phyloP scores from a whole-genome alignment of 176 grass and related monocot genomes.

The Eleusine coracana region DNA sequence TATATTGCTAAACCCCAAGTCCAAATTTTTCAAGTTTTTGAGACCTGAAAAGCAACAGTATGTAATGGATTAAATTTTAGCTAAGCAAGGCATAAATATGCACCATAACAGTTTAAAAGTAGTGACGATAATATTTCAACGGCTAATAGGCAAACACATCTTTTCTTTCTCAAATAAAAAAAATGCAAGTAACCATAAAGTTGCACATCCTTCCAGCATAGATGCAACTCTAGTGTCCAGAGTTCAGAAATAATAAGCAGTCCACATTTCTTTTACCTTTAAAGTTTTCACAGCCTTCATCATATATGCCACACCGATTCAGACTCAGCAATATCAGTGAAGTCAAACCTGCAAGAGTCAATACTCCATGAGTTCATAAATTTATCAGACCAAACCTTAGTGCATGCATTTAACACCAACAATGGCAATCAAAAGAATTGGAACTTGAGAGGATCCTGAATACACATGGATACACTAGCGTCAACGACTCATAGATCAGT shows the following conservation, averaged over 20 bases:
- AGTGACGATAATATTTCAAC: background rate
- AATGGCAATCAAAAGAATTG: background rate
- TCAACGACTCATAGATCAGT: background rate
- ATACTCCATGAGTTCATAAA: constrained; percentile 11
- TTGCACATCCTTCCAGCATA: constrained; percentile 10
- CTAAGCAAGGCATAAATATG: background rate
- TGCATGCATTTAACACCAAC: background rate
- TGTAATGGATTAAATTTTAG: constrained; percentile 14
- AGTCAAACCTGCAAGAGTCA: constrained; percentile 58
- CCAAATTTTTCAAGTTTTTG: constrained; percentile 64
- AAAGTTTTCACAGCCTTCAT: constrained; percentile 76
- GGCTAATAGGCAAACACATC: background rate
- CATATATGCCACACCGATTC: constrained; percentile 77
- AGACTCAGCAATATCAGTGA: constrained; percentile 77
- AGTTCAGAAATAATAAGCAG: background rate
- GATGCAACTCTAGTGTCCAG: background rate
- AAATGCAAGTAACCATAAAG: constrained; percentile 15
- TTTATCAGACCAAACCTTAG: constrained; percentile 10
- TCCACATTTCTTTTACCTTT: constrained; percentile 46
- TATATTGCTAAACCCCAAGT: constrained; percentile 86
- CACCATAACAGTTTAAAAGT: background rate
- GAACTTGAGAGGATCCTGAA: background rate
- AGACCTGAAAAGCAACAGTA: constrained; percentile 47
- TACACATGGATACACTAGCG: background rate
- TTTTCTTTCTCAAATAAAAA: background rate